Evolutionary conservation across 2,329 filamentous ascomycete genomes (phyloP), one percentile per base, ranked within the genome.

Genomic region (Malbranchea cinnamomea): DNA sequence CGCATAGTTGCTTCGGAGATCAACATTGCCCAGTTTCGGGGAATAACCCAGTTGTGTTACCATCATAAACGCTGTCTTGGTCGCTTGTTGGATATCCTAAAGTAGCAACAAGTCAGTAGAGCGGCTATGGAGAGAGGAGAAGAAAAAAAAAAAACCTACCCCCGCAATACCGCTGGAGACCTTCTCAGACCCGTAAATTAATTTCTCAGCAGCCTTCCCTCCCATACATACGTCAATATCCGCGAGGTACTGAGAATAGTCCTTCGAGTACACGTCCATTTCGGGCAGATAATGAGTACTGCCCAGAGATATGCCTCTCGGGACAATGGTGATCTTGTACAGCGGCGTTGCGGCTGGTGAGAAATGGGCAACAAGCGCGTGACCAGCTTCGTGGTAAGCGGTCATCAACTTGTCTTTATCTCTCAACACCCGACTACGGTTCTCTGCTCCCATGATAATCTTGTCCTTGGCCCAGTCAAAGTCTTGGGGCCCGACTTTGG

Each of bases 401-500:
- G 85, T 93, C 66, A 84, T 77, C 44, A 89, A 71, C 62, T 91
- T 95, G 59, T 98, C 89, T 59, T 92, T 84, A 40, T 87, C 74
- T 24, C 78, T 80, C 33, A 98, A 87, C 33, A 94, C 71, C 58
- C 87, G 83, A 42, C 78, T 92, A 52, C 76, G 80, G 49, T 78
- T 74, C 60, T 98, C 89, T 2, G 87, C 81, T 21, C 89, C 89
- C 83, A 98, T 93, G 53, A 93, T 78, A 31, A 98, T 81, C 59
- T 89, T 89, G 62, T 98, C 89, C 58, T 92, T 95, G 34, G 89
- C 89, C 85, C 87, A 98, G 44, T 94, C 85, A 40, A 95, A 76
- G 48, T 95, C 84, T 19, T 68, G 57, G 54, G 83, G 78, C 8
- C 70, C 68, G 31, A 98, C 81, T 26, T 76, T 68, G 35, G 64